Base-by-base conservation (phyloP, 106 monocot genomes). In the Amphibolis antarctica region DNA sequence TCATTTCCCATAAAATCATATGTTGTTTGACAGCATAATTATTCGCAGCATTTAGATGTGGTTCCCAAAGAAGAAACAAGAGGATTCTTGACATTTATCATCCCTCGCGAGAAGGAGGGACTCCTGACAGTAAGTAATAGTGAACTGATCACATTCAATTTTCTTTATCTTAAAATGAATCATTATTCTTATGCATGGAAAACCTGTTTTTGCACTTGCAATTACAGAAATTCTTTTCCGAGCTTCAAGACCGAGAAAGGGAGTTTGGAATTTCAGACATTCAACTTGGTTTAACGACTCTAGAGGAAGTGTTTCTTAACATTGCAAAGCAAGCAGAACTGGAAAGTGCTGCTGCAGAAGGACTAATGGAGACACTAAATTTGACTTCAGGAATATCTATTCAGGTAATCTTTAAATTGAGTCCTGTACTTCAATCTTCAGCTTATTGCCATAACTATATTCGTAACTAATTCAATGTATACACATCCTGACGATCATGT, bases 201-300 rank as follows among this genome's bases (percentile, higher is more conserved):
- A 26, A 57, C 27, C 0, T 7, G 11, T 0, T 57, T 57, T 57
- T 10, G 21, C 7, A 28, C 15, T 26, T 4, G 19, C n/a, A 51
- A 55, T 22, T 28, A 17, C 79, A 93, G 93, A 66, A 68, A 23
- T 94, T 94, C 57, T 94, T 94, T 53, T 59, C 77, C 19, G 93
- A 93, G 67, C 81, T 94, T 36, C 79, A 94, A 94, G 86, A 89
- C 53, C 85, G 86, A 68, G 83, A 89, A 45, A 62, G 45, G 28
- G 93, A 94, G 57, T 71, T 94, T 59, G 83, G 85, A 21, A 94
- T 94, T n/a, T 72, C 89, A 60, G 89, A 94, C 55, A 86, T 94
- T 53, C 93, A 94, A 71, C 83, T 94, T 12, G 89, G 93, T 66
- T 77, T 92, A 12, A 82, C 92, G 2, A 92, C 92, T 11, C 80